Base-by-base conservation (phyloP, 2,329 filamentous ascomycete species). In the Tolypocladium tropicale region DNA sequence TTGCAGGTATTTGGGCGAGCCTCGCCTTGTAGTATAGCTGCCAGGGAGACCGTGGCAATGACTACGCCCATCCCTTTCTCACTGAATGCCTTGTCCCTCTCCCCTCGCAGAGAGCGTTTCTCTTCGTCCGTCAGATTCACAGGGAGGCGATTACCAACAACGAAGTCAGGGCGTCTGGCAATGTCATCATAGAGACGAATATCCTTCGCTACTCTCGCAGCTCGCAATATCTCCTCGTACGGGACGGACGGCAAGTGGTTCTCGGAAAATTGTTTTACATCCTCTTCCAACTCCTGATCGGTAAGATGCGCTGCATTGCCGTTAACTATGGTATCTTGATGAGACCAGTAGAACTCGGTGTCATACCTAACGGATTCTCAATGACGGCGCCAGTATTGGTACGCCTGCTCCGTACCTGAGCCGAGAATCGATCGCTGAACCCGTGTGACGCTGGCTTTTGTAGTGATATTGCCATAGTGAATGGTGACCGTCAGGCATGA, bases 11-110 rank as follows among this genome's bases (percentile, higher is more conserved):
- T 12, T 37, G 6, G 10, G 21, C 18, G 43, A 18, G 18, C 7
- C 53, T 56, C 25, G 64, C 63, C 63, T 60, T 76, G 74, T 0
- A 76, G 61, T 48, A 76, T 71, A 0, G 74, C 74, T 0, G 74
- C 74, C 3, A 76, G 64, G 3, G 73, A 75, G 14, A 77, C 74
- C 1, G 72, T 75, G 34, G 72, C 58, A 41, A 75, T 69, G 53
- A 76, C 73, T 12, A 69, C 64, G 18, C 66, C 57, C 69, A 76
- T 76, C 2, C 69, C 68, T 49, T 61, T 63, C 41, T 76, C 68
- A 11, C 72, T 72, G 41, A 75, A 73, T 0, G 72, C 62, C 0
- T 65, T 63, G 53, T 76, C 72, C 34, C 67, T 68, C 59, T 76
- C 74, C 2, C 65, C 63, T 14, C 62, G 62, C 30, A 76, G 65